Conservation (phyloP, 805 yeast genomes). For the Kodamaea restingae region DNA sequence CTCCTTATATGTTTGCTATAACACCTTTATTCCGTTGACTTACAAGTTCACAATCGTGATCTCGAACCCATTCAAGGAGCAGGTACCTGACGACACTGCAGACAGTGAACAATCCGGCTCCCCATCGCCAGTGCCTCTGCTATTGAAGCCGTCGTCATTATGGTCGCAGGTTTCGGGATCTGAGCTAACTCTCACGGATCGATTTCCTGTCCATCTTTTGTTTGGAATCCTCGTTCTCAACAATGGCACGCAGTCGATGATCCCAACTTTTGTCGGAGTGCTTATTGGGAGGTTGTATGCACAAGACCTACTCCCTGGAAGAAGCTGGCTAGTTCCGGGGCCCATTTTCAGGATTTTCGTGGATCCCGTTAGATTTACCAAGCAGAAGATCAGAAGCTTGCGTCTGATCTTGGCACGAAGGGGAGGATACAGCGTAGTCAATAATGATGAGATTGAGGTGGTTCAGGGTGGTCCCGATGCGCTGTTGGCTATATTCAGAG, state of each 20-base stretch:
- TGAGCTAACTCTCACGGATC: constrained; percentile 29
- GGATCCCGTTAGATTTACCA: constrained; percentile 19
- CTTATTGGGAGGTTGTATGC: constrained; percentile 35
- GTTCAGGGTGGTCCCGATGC: neutral
- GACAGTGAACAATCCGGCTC: neutral
- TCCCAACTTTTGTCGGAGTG: constrained; percentile 36
- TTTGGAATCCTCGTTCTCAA: constrained; percentile 34
- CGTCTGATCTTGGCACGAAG: neutral
- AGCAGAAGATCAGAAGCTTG: neutral
- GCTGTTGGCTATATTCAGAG: neutral
- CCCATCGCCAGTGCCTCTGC: neutral
- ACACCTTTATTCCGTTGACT: constrained; percentile 29
- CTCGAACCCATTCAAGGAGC: constrained; percentile 15
- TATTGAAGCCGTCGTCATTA: neutral
- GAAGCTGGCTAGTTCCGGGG: constrained; percentile 30
- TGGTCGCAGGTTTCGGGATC: constrained; percentile 6
- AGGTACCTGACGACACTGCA: neutral
- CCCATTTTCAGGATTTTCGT: constrained; percentile 24
- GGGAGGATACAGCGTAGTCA: neutral
- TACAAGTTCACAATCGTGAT: constrained; percentile 34
- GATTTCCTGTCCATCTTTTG: constrained; percentile 37
- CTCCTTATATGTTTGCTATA: constrained; percentile 38
- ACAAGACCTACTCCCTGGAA: constrained; percentile 35
- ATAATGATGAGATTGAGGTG: neutral
- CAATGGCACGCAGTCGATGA: constrained; percentile 32